Percentiles rank a stretch among this genome's conserved stretches.
These are phyloP conservation scores for Anthracocystis walkeri DNA, from an alignment of 1,284 basidiomycete genomes.

Conservation along the genomic window DNA sequence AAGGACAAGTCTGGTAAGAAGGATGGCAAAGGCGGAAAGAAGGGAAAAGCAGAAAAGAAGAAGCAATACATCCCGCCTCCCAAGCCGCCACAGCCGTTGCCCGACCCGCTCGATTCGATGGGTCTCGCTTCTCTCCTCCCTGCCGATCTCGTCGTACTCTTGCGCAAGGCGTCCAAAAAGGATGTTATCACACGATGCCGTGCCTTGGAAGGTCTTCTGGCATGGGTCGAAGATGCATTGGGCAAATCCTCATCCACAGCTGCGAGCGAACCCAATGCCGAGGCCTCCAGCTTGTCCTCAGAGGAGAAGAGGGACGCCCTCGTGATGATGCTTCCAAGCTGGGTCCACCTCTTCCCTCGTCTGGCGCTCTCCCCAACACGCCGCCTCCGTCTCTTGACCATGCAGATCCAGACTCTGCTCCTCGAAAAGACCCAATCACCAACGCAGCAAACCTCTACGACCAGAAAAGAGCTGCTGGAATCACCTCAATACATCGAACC, in stretches of 20 bases:
- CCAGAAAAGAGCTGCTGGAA: constrained; percentile 75
- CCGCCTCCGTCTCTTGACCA: constrained; percentile 79
- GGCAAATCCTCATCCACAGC: constrained; percentile 69
- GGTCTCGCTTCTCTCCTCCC: constrained; percentile 76
- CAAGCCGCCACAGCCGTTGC: constrained; percentile 80
- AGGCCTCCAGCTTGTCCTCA: constrained; percentile 20
- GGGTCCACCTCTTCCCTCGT: constrained; percentile 89
- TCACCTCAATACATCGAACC: constrained; percentile 77
- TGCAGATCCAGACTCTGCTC: constrained; percentile 78
- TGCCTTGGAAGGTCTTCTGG: constrained; percentile 85
- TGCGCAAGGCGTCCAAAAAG: constrained; percentile 88
- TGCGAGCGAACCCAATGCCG: constrained; percentile 65
- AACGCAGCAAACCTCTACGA: constrained; percentile 46
- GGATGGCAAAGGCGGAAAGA: constrained; percentile 50
- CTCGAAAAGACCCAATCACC: constrained; percentile 70
- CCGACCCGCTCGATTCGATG: constrained; percentile 89
- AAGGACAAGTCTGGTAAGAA: constrained; percentile 59
- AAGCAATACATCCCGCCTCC: constrained; percentile 66
- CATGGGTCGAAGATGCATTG: constrained; percentile 75
- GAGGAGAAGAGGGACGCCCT: constrained; percentile 72
- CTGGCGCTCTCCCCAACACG: constrained; percentile 85
- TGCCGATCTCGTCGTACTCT: constrained; percentile 83
- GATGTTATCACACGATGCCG: constrained; percentile 86
- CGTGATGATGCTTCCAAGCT: constrained; percentile 81
- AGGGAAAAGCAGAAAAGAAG: constrained; percentile 60